Percentiles rank a stretch among this genome's conserved stretches.
Conservation (phyloP, 805 yeast species). For the Candida germanica region DNA sequence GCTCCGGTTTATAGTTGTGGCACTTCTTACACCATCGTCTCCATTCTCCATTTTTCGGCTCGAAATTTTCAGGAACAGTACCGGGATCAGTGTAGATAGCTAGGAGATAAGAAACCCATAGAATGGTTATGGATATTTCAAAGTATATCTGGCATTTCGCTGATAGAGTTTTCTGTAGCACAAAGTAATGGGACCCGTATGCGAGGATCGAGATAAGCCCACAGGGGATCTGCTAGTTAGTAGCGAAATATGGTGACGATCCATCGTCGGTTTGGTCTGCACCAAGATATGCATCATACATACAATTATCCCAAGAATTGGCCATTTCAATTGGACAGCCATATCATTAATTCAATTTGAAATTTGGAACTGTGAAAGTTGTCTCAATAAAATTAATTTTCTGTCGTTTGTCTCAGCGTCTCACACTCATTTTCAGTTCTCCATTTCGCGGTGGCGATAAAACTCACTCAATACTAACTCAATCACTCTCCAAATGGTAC, state of each 20-base stretch:
- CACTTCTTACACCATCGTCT: conserved; percentile 73
- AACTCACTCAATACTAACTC: too few relatives aligned
- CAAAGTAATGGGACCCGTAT: conserved; percentile 57
- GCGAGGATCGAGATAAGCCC: conserved; percentile 56
- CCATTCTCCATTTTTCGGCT: conserved; percentile 52
- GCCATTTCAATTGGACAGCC: conserved; percentile 37
- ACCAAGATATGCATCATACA: too few relatives aligned
- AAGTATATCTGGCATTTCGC: conserved; percentile 41
- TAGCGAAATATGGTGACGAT: neutral
- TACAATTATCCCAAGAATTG: conserved; percentile 47
- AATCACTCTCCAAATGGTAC: too few relatives aligned
- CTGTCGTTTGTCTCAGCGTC: too few relatives aligned
- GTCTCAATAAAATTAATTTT: too few relatives aligned
- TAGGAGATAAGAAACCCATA: conserved; percentile 71
- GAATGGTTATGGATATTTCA: conserved; percentile 47
- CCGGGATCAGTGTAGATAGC: conserved; percentile 76
- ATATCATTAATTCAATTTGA: neutral
- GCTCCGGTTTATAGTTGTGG: conserved; percentile 67
- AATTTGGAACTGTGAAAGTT: conserved; percentile 1
- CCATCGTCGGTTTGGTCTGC: neutral
- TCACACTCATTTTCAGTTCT: too few relatives aligned
- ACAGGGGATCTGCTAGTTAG: conserved; percentile 54
- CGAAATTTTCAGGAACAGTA: conserved; percentile 49
- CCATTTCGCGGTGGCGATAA: conserved; percentile 7
- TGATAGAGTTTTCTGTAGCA: conserved; percentile 46